Percentiles rank a stretch among this genome's conserved stretches.
phyloP scores from a whole-genome alignment of 2,329 filamentous ascomycete genomes.

The Aspergillus terreus region DNA sequence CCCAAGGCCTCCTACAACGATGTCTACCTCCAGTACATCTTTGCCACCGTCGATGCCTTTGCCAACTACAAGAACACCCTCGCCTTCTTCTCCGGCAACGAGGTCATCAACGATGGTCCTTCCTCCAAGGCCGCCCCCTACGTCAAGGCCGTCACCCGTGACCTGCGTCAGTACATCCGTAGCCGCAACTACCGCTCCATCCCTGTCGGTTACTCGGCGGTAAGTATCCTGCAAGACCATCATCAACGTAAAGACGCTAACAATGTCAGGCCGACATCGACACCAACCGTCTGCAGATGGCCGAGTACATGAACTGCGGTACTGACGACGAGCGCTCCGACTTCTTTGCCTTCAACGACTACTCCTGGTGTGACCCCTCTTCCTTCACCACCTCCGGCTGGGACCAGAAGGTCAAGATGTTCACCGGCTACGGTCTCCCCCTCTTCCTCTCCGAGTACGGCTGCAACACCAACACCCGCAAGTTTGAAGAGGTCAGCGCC shows the following conservation, averaged over 20 bases:
- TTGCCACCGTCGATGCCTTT: slow-evolving; percentile 84
- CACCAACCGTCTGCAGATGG: slow-evolving; percentile 80
- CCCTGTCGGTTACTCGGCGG: slow-evolving; percentile 69
- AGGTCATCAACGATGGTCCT: slow-evolving; percentile 68
- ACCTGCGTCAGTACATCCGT: slow-evolving; percentile 68
- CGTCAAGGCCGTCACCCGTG: slow-evolving; percentile 74
- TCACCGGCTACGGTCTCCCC: slow-evolving; percentile 79
- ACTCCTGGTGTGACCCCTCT: slow-evolving; percentile 72
- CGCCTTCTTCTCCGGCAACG: slow-evolving; percentile 79
- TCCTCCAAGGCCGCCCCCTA: slow-evolving; percentile 67
- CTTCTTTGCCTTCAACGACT: slow-evolving; percentile 87
- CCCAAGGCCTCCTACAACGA: slow-evolving; percentile 81
- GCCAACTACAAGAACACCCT: slow-evolving; percentile 80
- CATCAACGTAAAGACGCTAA: background rate
- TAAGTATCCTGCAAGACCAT: slow-evolving; percentile 14
- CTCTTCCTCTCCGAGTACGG: slow-evolving; percentile 96
- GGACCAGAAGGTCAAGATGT: slow-evolving; percentile 84
- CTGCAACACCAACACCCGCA: slow-evolving; percentile 76
- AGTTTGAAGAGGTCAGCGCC: slow-evolving; percentile 74
- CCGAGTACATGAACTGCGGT: slow-evolving; percentile 91
- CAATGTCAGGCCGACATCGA: slow-evolving; percentile 67
- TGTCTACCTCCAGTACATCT: slow-evolving; percentile 78
- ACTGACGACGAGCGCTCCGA: slow-evolving; percentile 77
- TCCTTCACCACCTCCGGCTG: slow-evolving; percentile 74
- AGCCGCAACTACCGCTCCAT: slow-evolving; percentile 60